Evolutionary conservation across 2,329 filamentous ascomycete species (phyloP), one percentile per base, ranked within the genome.

Genomic region (Colletotrichum tropicale): DNA sequence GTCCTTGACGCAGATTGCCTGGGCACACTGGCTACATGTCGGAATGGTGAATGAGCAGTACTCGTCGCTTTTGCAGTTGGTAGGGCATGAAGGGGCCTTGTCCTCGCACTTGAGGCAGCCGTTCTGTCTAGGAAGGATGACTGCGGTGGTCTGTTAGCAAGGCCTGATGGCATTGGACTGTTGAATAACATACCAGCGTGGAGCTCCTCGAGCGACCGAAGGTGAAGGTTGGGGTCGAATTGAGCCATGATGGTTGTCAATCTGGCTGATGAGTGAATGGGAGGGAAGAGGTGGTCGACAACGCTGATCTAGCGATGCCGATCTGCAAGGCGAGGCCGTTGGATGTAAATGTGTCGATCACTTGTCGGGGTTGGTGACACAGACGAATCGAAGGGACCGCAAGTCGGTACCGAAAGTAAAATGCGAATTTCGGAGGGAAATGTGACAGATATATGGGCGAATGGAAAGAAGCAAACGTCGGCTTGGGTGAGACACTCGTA

Each of bases 71-170:
- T 79, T 78, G 78, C 90, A 91, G 5, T 65, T 65, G 8, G 78
- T 64, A 8, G 90, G 89, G 71, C 89, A 91, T 26, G 85, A 83
- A 38, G 82, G 87, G 68, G 81, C 77, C 3, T 76, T 80, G 66
- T 86, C 84, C 32, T 87, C 85, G 80, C 89, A 91, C 58, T 85
- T 78, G 12, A 89, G 83, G 77, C 89, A 91, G 9, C 81, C 82
- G 48, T 83, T 82, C 68, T 85, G 83, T 80, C 88, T 84, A 48
- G 82, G 84, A 18, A 85, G 78, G 58, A 89, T 82, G 28, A 76
- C 76, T 77, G 30, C 12, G 24, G 32, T 4, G 10, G 26, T 12
- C 16, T 75, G 67, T 74, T 65, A 77, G 66, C 36, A 66, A 70
- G 21, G 13, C 9, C 26, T 9, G 28, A 6, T 13, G 18, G 34